Evolutionary conservation across 1,284 basidiomycete species (phyloP).

Genomic region (Cryptococcus depauperatus): DNA sequence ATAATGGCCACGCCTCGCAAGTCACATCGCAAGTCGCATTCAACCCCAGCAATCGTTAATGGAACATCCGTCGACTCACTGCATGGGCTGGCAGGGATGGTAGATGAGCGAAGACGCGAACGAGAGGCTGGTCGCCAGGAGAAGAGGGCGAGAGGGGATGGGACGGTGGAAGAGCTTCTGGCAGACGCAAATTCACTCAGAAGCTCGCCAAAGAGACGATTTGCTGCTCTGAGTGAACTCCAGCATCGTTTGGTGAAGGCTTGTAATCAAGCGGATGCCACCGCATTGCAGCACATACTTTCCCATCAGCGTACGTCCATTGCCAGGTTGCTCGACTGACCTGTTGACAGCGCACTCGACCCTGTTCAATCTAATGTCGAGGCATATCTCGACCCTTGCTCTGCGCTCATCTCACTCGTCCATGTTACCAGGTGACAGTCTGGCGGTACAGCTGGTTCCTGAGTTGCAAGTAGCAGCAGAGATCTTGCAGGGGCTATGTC

Average conservation of each 20-base stretch:
- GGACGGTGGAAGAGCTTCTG: slow-evolving; percentile 20
- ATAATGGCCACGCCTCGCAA: no score
- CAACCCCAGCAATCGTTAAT: no score
- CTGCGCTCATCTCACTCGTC: slow-evolving; percentile 22
- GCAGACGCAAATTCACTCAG: slow-evolving; percentile 27
- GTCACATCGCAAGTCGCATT: no score
- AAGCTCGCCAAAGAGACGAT: slow-evolving; percentile 21
- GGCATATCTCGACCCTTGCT: slow-evolving; percentile 29
- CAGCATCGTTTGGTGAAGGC: slow-evolving; percentile 16
- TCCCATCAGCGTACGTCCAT: background rate
- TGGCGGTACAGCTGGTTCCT: slow-evolving; percentile 20
- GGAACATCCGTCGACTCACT: no score
- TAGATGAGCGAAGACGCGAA: background rate
- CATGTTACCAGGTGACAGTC: slow-evolving; percentile 23
- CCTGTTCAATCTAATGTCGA: slow-evolving; percentile 25
- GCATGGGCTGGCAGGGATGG: background rate
- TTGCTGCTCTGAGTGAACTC: slow-evolving; percentile 18
- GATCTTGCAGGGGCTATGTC: slow-evolving; percentile 68
- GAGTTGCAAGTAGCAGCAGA: slow-evolving; percentile 49
- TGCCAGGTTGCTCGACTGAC: background rate
- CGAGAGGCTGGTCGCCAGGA: background rate
- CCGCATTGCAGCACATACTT: slow-evolving; percentile 1
- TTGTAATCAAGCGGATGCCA: background rate
- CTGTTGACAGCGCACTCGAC: slow-evolving; percentile 23
- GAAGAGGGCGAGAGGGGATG: slow-evolving; percentile 4